Base-by-base conservation (phyloP, 768 basidiomycete genomes). In the Pleurotus tuoliensis region DNA sequence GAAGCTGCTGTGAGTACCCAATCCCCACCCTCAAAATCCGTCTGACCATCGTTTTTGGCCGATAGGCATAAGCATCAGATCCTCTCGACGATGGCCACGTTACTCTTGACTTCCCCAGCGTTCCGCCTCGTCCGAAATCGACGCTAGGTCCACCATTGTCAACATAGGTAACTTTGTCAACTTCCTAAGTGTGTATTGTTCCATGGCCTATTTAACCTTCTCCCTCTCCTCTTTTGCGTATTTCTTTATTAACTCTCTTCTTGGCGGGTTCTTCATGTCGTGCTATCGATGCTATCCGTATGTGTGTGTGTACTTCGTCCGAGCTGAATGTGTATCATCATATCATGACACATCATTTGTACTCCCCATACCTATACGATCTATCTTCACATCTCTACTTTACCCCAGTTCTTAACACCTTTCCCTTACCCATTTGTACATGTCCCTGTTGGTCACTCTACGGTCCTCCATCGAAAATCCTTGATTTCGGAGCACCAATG, bases 1-100 rank as follows among this genome's bases (percentile, higher is more conserved):
- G 74, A 65, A 52, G 58, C 64, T 12, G 62, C 52, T 27, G 57
- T 55, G 41, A 49, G 58, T 46, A 5, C 40, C 30, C 8, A 34
- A 34, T 34, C 30, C 30, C 30, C 30, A 9, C 9, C 30, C 9
- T 34, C 40, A 47, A 20, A 9, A n/a, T 25, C 20, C 39, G 9
- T 8, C 38, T 20, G 15, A 9, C n/a, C 41, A n/a, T 34, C 16
- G 18, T 8, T 27, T 18, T 18, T 22, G 16, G 8, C 25, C 5
- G 27, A 6, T 25, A 27, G 9, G 48, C 20, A 30, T 24, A 15
- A n/a, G 13, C 11, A 27, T 15, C 27, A 5, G 27, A 25, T 6
- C 6, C 24, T 13, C 25, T 3, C 48, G 30, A 20, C 16, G 11
- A 27, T 48, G 24, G 15, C 24, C 27, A 25, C 47, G 25, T 48